Evolutionary conservation across 768 basidiomycete genomes (phyloP), one percentile per base, ranked within the genome.

Genomic region (Daedalea quercina): DNA sequence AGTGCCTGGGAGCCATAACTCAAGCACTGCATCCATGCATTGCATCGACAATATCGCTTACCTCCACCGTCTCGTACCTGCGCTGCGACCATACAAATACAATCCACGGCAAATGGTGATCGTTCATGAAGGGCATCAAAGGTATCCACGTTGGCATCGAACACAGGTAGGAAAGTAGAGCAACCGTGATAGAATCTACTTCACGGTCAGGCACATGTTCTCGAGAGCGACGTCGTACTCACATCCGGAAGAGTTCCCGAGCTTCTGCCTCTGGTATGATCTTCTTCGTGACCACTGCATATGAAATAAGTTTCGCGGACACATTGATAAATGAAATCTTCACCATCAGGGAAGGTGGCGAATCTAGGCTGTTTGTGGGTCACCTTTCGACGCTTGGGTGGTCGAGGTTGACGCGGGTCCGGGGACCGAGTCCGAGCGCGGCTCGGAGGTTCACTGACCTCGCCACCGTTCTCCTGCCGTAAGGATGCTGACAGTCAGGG

Each of bases 71-170:
- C 94, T 52, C 90, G 81, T 31, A 94, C 90, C 53, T 87, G 82
- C 12, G 92, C 87, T 2, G 90, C 94, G 34, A 94, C 90, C 85
- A 94, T 90, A 65, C 94, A 93, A 31, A 97, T 94, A 20, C 85
- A 83, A 59, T 94, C 84, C 22, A 97, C 85, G 40, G 91, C 91
- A 69, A 95, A 96, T 0, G 94, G 94, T 48, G 93, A 95, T 44
- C 94, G 84, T 53, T 86, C 81, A 63, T 90, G 90, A 52, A 97
- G 73, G 41, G 82, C 79, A 43, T 94, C 89, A 68, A 82, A 96
- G 0, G 90, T 93, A 67, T 97, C 94, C n/a, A 78, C 72, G 41
- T 71, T 77, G 3, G 76, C 77, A 67, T 96, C 92, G 62, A 94
- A 94, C 4, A 95, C 84, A 42, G 94, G 90, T 62, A 93, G 69